Evolutionary conservation across 164 flowering plant species (phyloP).

Genomic region (Malania oleifera): DNA sequence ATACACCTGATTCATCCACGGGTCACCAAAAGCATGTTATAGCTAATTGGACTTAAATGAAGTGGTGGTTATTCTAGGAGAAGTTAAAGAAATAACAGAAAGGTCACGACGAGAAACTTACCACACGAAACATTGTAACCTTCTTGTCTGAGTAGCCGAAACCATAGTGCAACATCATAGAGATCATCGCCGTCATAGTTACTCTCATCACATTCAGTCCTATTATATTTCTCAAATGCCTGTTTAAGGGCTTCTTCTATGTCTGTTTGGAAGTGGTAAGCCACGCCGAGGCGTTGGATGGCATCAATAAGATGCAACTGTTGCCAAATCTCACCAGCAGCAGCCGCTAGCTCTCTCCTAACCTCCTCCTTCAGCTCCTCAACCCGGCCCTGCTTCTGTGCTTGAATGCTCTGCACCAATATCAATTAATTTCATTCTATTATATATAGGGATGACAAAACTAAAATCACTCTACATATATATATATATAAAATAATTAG

Average conservation of each 20-base stretch:
- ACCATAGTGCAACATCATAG: constrained; percentile 14
- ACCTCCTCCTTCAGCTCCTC: constrained; percentile 18
- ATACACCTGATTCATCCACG: constrained; percentile 32
- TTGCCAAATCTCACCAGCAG: not conserved
- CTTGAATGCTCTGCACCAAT: too few relatives aligned
- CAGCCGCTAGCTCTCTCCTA: constrained; percentile 9
- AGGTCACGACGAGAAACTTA: constrained; percentile 1
- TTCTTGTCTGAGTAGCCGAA: constrained; percentile 26
- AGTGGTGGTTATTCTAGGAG: not conserved
- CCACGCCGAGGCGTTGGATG: constrained; percentile 21
- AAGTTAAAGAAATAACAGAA: not conserved
- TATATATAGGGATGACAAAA: too few relatives aligned
- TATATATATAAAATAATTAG: too few relatives aligned
- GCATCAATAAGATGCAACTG: constrained; percentile 16
- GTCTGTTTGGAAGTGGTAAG: constrained; percentile 20
- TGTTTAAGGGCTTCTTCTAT: constrained; percentile 12
- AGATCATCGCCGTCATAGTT: not conserved
- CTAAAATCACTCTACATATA: too few relatives aligned
- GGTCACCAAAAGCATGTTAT: too few relatives aligned
- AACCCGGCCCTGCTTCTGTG: constrained; percentile 1
- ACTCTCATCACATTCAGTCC: not conserved
- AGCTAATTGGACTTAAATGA: not conserved
- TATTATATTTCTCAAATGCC: not conserved
- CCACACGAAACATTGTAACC: constrained; percentile 19
- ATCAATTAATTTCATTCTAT: too few relatives aligned